phyloP scores from a whole-genome alignment of 1,139 yeast genomes.

The Kodamaea derodonti region DNA sequence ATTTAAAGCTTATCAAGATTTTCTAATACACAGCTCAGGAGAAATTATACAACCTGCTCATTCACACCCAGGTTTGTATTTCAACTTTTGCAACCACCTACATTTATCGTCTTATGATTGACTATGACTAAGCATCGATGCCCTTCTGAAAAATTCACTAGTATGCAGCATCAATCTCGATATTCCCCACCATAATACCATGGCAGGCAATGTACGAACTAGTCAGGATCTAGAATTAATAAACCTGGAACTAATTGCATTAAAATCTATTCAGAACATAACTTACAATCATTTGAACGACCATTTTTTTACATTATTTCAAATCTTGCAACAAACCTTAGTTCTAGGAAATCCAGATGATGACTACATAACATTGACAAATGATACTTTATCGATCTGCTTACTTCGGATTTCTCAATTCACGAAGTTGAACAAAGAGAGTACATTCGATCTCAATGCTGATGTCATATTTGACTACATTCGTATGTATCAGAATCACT shows the following conservation, averaged over 20 bases:
- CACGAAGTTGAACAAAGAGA: conserved; percentile 3
- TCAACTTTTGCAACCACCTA: too few species aligned
- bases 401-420: conserved; percentile 48
- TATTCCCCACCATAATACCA: too few species aligned
- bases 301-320: conserved; percentile 2
- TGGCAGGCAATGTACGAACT: too few species aligned
- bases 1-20: too few species aligned
- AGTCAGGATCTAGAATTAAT: background rate
- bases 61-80: too few species aligned
- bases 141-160: too few species aligned
- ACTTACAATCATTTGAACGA: background rate
- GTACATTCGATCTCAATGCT: conserved; percentile 6
- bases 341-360: conserved; percentile 11
- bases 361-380: conserved; percentile 24
- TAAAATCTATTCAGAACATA: conserved; percentile 1
- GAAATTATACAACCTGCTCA: too few species aligned
- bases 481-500: conserved; percentile 66
- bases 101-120: too few species aligned
- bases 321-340: conserved; percentile 2
- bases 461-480: conserved; percentile 44
- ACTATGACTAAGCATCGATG: too few species aligned
- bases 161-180: too few species aligned
- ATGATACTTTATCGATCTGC: conserved; percentile 67
- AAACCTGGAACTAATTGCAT: conserved; percentile 1
- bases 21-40: too few species aligned